phyloP scores from a whole-genome alignment of 164 flowering plant species.

The Aristolochia fimbriata region DNA sequence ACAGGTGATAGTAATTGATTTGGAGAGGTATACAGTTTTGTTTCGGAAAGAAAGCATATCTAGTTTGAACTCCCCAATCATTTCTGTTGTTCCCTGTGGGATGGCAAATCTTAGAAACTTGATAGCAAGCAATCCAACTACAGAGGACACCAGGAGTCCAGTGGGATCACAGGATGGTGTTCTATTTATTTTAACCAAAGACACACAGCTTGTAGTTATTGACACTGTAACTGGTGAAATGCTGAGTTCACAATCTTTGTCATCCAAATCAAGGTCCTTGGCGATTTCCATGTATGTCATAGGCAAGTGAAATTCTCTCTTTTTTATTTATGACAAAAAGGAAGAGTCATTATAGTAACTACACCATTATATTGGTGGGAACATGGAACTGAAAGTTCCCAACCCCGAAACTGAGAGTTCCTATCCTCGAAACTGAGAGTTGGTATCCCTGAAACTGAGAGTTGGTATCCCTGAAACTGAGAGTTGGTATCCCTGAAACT shows the following conservation, averaged over 20 bases:
- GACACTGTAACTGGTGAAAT: slow-evolving; percentile 37
- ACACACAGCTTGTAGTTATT: slow-evolving; percentile 42
- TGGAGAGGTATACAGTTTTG: slow-evolving; percentile 32
- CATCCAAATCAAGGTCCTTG: slow-evolving; percentile 33
- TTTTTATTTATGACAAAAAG: neutral
- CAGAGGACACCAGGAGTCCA: slow-evolving; percentile 16
- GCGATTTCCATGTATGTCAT: slow-evolving; percentile 65
- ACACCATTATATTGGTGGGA: too few relatives aligned
- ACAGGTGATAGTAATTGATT: slow-evolving; percentile 72
- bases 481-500: too few relatives aligned
- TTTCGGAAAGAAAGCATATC: slow-evolving; percentile 36
- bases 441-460: too few relatives aligned
- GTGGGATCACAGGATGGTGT: slow-evolving; percentile 21
- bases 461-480: too few relatives aligned
- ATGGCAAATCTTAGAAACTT: slow-evolving; percentile 10
- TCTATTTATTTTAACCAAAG: slow-evolving; percentile 45
- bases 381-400: too few relatives aligned
- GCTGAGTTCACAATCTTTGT: slow-evolving; percentile 31
- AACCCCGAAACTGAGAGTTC: too few relatives aligned
- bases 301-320: slow-evolving; percentile 43
- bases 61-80: slow-evolving; percentile 35
- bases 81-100: slow-evolving; percentile 32
- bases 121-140: slow-evolving; percentile 20
- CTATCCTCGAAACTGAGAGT: too few relatives aligned
- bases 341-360: too few relatives aligned